These are phyloP conservation scores for Daedaleopsis nitida DNA, from an alignment of 768 basidiomycete genomes.

Conservation along the genomic window DNA sequence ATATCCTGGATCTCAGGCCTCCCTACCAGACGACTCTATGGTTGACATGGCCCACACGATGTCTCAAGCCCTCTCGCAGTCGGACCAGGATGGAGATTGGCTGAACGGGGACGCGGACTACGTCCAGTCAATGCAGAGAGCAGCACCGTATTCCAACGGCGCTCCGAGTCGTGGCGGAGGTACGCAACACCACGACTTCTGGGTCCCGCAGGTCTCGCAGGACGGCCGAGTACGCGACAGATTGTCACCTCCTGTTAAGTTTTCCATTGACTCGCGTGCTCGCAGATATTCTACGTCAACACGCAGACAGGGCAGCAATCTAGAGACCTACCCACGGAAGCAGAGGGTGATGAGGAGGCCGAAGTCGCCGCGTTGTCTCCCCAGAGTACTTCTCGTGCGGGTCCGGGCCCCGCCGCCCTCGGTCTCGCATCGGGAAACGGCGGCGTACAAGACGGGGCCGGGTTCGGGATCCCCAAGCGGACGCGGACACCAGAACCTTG, in stretches of 20 bases:
- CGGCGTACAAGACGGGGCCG: slow-evolving; percentile 35
- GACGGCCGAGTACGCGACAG: slow-evolving; percentile 72
- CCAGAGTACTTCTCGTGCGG: slow-evolving; percentile 49
- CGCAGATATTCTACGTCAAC: slow-evolving; percentile 93
- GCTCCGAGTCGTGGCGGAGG: slow-evolving; percentile 25
- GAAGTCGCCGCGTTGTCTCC: slow-evolving; percentile 65
- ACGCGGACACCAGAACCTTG: slow-evolving; percentile 79
- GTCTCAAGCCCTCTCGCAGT: slow-evolving; percentile 38
- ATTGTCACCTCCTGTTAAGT: slow-evolving; percentile 7
- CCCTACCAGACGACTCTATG: slow-evolving; percentile 34
- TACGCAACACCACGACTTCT: slow-evolving; percentile 72
- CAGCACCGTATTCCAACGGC: slow-evolving; percentile 11
- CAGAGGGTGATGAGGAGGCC: slow-evolving; percentile 66
- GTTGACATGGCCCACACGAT: slow-evolving; percentile 54
- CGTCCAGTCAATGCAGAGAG: slow-evolving; percentile 25
- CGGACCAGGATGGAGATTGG: slow-evolving; percentile 58
- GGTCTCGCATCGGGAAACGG: slow-evolving; percentile 41
- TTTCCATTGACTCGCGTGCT: not conserved
- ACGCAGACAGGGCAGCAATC: slow-evolving; percentile 83
- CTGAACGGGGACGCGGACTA: slow-evolving; percentile 45
- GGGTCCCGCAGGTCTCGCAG: slow-evolving; percentile 84
- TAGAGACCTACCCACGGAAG: slow-evolving; percentile 79
- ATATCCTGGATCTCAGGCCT: slow-evolving; percentile 21
- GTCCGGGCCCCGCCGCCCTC: slow-evolving; percentile 49
- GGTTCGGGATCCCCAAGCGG: slow-evolving; percentile 62